A percentile compares a stretch with the other conserved stretches of the same genome.
Evolutionary conservation across 176 grass and related monocot species (phyloP).

Genomic region (Rhynchospora tenuis): DNA sequence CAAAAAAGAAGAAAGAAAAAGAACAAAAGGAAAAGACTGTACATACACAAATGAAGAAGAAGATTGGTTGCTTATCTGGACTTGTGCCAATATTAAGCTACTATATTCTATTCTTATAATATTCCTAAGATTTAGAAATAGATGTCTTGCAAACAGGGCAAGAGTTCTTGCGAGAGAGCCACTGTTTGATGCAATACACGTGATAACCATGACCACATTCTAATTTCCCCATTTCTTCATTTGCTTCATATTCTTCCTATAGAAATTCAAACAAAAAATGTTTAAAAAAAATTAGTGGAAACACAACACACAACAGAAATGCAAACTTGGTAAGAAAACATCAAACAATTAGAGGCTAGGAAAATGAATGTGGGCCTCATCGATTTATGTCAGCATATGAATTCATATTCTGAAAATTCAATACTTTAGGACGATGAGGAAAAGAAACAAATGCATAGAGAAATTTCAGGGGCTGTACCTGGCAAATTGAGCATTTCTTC

Average conservation of each 20-base stretch:
- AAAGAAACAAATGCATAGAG: background rate
- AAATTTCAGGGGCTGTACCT: constrained; percentile 28
- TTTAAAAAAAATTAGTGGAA: background rate
- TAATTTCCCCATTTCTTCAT: constrained; percentile 63
- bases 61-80: background rate
- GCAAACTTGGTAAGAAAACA: background rate
- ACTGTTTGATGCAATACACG: constrained; percentile 87
- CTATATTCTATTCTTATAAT: constrained; percentile 16
- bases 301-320: background rate
- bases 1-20: background rate
- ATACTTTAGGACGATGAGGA: background rate
- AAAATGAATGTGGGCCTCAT: background rate
- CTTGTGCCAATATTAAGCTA: constrained; percentile 9
- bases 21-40: constrained; percentile 7
- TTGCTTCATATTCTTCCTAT: constrained; percentile 77
- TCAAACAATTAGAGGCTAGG: background rate
- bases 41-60: constrained; percentile 26
- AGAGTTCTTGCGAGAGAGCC: constrained; percentile 86
- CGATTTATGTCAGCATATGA: background rate
- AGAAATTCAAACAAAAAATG: background rate
- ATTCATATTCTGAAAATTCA: background rate
- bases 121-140: constrained; percentile 47
- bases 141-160: constrained; percentile 82
- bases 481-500: constrained; percentile 75
- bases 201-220: constrained; percentile 78